Evolutionary conservation across 805 yeast species (phyloP).

Genomic region (Diddensiella santjacobensis): DNA sequence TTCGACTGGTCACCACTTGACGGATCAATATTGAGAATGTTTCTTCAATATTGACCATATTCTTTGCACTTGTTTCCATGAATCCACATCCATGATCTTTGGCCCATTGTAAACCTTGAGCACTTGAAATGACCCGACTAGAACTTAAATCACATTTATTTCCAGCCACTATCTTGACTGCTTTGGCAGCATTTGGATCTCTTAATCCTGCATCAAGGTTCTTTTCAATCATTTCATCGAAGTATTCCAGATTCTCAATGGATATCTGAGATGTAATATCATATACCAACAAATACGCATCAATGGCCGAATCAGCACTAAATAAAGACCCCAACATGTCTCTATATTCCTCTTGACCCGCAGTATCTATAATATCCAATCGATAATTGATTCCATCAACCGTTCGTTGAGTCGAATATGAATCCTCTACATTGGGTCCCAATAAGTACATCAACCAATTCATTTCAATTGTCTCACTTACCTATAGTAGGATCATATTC

Average conservation of each 20-base stretch:
- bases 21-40: constrained; percentile 67
- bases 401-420: constrained; percentile 30
- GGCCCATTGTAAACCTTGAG: constrained; percentile 56
- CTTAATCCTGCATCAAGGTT: constrained; percentile 58
- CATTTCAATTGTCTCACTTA: constrained; percentile 6
- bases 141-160: constrained; percentile 61
- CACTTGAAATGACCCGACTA: constrained; percentile 52
- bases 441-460: neutral
- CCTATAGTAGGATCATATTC: constrained; percentile 36
- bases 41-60: constrained; percentile 77
- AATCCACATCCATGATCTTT: constrained; percentile 62
- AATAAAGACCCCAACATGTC: constrained; percentile 47
- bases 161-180: constrained; percentile 69
- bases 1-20: constrained; percentile 35
- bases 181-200: constrained; percentile 37
- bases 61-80: constrained; percentile 86
- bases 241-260: constrained; percentile 31
- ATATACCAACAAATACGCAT: constrained; percentile 34
- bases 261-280: constrained; percentile 32
- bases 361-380: constrained; percentile 67
- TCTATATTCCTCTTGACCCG: constrained; percentile 75
- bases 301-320: constrained; percentile 28
- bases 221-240: constrained; percentile 47
- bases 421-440: constrained; percentile 23
- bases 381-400: constrained; percentile 46